Base-by-base conservation (phyloP, 108 stramenopile genomes). In the Cyclotella choctawhatcheeana region DNA sequence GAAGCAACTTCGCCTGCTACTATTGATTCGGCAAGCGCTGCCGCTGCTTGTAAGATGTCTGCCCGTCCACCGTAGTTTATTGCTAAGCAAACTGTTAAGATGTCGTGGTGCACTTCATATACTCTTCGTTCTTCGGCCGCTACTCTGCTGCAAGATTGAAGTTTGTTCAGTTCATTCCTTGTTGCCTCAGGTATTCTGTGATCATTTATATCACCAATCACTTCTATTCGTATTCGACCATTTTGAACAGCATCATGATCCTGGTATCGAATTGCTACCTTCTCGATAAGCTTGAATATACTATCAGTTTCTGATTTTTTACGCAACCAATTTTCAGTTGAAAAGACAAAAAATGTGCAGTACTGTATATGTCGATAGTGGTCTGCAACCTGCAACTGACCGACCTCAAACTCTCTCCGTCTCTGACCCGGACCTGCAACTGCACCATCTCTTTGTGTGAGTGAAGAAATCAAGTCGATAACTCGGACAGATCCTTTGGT, bases 261-360 rank as follows among this genome's bases (percentile, higher is more conserved):
- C 34, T 60, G 59, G 65, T 86, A 82, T 55, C 61, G 60, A 5
- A 73, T 24, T 2, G 75, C 88, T 6, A 84, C 64, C 18, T 51
- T 30, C 72, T 90, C 89, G 44, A 96, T 86, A 5, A 92, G 64
- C 16, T 40, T 31, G 54, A 89, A 85, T 27, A 95, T 76, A 26
- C 79, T 76, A 21, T 44, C 20, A 58, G 93, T 90, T 82, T 95
- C 94, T 7, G 50, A 31, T n/a, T 21, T 17, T 0, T 86, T 71
- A 37, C 96, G 84, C 37, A 79, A 84, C 94, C 94, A 96, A 66
- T 97, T 97, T 74, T 97, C 93, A n/a, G 94, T 90, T n/a, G 89
- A 90, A 74, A 97, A 94, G 20, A 83, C 92, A 74, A 90, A 97
- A 24, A 97, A 55, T 16, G 97, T 97, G 54, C 88, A 82, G 45